Base-by-base conservation (phyloP, 2,329 filamentous ascomycete genomes). In the Phialemonium atrogriseum region DNA sequence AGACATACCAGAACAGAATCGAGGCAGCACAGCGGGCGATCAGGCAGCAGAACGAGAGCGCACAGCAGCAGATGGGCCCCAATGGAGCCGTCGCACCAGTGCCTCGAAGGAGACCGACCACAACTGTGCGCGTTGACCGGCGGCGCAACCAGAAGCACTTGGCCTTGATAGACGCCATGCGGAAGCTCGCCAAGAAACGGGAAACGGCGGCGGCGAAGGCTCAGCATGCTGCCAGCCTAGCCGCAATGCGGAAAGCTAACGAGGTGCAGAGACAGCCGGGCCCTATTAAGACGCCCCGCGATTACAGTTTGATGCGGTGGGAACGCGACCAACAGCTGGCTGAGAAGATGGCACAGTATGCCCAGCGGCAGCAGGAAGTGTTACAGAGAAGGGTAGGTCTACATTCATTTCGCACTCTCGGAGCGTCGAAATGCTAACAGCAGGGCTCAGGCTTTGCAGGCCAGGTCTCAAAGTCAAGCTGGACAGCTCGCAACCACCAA, bases 121-220 rank as follows among this genome's bases (percentile, higher is more conserved):
- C 80, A 1, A 88, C 89, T 4, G 62, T 91, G 19, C 73, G 85
- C 31, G 89, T 98, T 5, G 89, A 96, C 49, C 77, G 88, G 39
- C 77, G 88, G 34, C 79, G 85, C 42, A 85, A 86, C 41, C 84
- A 87, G 40, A 85, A 87, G 50, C 85, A 95, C 50, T 65, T 96
- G 35, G 84, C 83, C 27, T 70, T 96, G 47, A 80, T 98, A 44
- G 89, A 96, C 57, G 84, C 84, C 4, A 95, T 96, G 85, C 77
- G 88, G 24, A 98, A 96, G 54, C 58, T 94, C 28, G 88, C 88
- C 1, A 93, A 94, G 66, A 96, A 95, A 59, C 77, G 89, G 16
- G 91, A 98, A 59, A 82, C 83, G 9, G 71, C 76, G 16, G 64
- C 77, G 17, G 86, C 91, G 51, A 96, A 96, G 62, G 84, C 91